phyloP scores from a whole-genome alignment of 2,329 filamentous ascomycete genomes.

The Botrytis galanthina region DNA sequence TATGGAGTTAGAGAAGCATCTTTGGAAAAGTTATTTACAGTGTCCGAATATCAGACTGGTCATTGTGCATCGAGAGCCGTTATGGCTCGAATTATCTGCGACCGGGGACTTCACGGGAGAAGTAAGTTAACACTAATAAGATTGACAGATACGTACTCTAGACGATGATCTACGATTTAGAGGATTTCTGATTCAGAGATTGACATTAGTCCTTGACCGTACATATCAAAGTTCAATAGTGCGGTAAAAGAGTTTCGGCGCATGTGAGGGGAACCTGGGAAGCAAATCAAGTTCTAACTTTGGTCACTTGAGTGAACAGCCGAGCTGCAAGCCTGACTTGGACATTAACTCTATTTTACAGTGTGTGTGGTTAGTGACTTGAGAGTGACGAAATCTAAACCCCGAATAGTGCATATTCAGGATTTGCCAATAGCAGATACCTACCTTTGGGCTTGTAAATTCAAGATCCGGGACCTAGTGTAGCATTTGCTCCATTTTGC shows the following conservation, averaged over 20 bases:
- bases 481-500: background rate
- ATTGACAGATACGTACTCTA: background rate
- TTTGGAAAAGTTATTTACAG: background rate
- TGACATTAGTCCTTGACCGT: background rate
- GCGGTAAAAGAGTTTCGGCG: conserved; percentile 1
- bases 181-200: background rate
- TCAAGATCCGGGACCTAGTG: background rate
- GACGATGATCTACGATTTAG: conserved; percentile 7
- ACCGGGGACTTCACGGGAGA: background rate
- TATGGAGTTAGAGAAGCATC: too few species aligned
- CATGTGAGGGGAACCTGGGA: conserved; percentile 11
- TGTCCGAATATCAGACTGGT: background rate
- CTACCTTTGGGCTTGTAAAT: background rate
- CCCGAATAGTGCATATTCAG: background rate
- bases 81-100: background rate
- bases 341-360: background rate
- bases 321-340: background rate
- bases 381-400: background rate
- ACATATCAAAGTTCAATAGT: background rate
- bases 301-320: background rate
- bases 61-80: background rate
- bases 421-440: background rate
- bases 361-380: background rate
- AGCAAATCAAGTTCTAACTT: background rate
- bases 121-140: background rate